A percentile compares a stretch with the other conserved stretches of the same genome.
Conservation (phyloP, 768 basidiomycete species). For the Hysterangium stoloniferum region DNA sequence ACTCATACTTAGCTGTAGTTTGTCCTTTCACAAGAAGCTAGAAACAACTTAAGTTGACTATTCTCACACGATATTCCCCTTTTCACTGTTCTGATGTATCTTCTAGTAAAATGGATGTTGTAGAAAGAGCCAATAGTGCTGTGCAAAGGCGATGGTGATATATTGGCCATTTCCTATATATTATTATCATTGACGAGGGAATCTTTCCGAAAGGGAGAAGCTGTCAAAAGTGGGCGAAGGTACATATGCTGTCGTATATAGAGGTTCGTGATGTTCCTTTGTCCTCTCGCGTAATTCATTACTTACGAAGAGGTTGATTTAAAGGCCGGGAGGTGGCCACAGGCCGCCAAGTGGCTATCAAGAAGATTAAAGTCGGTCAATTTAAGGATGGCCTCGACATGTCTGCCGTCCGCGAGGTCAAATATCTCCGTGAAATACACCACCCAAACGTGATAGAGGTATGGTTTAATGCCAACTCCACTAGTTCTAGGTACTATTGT, state of each 20-base stretch:
- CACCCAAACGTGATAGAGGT: constrained; percentile 96
- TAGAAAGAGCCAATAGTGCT: constrained; percentile 69
- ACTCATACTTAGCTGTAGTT: too few species aligned
- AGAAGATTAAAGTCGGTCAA: constrained; percentile 95
- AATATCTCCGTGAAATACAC: constrained; percentile 87
- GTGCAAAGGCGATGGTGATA: constrained; percentile 61
- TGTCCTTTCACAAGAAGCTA: too few species aligned
- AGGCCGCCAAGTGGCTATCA: constrained; percentile 86
- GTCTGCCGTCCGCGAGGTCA: constrained; percentile 97
- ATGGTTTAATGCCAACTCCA: constrained; percentile 16
- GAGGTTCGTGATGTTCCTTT: constrained; percentile 49
- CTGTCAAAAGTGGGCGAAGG: constrained; percentile 84
- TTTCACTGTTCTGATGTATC: too few species aligned
- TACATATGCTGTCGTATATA: constrained; percentile 93
- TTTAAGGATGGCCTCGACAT: constrained; percentile 99
- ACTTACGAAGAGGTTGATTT: constrained; percentile 4
- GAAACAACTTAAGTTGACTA: too few species aligned
- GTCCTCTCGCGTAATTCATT: constrained; percentile 12
- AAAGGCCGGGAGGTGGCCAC: constrained; percentile 69
- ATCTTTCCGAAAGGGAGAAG: constrained; percentile 48
- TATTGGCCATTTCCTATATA: background rate
- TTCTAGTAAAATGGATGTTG: constrained; percentile 59
- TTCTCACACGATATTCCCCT: too few species aligned
- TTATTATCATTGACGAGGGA: constrained; percentile 11
- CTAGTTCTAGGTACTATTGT: background rate